A percentile compares a stretch with the other conserved stretches of the same genome.
These are phyloP conservation scores for Tylopilus sp. DNA, from an alignment of 768 basidiomycete species.

Conservation along the genomic window DNA sequence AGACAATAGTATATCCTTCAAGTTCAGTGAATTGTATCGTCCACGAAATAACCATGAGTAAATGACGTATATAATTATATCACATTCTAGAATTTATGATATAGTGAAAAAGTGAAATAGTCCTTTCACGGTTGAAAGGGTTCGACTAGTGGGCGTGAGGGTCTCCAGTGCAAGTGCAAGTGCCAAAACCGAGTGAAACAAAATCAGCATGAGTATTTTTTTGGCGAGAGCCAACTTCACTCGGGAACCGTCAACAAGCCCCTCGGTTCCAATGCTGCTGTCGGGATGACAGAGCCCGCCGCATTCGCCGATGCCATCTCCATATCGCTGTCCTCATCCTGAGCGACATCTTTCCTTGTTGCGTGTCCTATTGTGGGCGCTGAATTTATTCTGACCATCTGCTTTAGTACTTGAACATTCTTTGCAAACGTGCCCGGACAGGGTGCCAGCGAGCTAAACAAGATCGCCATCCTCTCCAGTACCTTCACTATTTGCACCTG, in stretches of 20 bases:
- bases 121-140: conserved; percentile 1
- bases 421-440: not conserved
- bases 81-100: too few relatives aligned
- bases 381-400: conserved; percentile 1
- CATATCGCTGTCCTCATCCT: not conserved
- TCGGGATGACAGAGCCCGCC: not conserved
- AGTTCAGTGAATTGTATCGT: too few relatives aligned
- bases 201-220: not conserved
- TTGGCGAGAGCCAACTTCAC: not conserved
- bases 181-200: not conserved
- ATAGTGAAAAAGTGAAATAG: too few relatives aligned
- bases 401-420: not conserved
- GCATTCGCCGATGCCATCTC: conserved; percentile 1
- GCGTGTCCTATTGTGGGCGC: not conserved
- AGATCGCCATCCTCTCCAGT: not conserved
- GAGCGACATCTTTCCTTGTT: not conserved
- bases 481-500: conserved; percentile 6
- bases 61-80: too few relatives aligned
- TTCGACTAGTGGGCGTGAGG: conserved; percentile 5
- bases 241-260: not conserved
- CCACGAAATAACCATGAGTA: too few relatives aligned
- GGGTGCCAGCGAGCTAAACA: not conserved
- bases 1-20: too few relatives aligned
- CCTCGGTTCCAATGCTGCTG: not conserved
- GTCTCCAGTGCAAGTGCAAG: not conserved